phyloP scores from a whole-genome alignment of 2,329 filamentous ascomycete genomes.

The Dothistroma pini region DNA sequence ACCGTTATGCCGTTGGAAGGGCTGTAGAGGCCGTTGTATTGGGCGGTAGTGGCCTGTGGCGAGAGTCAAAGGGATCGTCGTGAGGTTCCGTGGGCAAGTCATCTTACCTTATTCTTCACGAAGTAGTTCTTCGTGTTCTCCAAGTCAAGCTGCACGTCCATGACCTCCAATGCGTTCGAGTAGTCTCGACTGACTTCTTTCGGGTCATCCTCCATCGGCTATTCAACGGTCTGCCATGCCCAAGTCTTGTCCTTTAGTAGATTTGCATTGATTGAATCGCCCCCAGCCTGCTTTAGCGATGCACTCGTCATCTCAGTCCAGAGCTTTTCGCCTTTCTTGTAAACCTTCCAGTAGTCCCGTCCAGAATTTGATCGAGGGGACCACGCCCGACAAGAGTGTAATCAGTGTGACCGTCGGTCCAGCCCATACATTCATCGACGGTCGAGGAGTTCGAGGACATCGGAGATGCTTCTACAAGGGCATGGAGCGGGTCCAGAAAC shows the following conservation, averaged over 20 bases:
- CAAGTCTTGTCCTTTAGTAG: background rate
- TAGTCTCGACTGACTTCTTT: too few species aligned
- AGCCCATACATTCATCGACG: background rate
- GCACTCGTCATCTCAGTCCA: background rate
- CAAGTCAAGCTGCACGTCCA: too few species aligned
- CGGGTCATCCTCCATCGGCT: background rate
- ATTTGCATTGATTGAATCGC: background rate
- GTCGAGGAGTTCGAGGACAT: background rate
- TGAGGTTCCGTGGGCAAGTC: background rate
- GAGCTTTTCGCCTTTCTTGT: background rate
- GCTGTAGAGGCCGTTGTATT: background rate
- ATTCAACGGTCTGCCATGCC: background rate
- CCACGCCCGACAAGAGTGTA: background rate
- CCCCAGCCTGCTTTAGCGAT: background rate
- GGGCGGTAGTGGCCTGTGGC: background rate
- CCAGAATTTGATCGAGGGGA: background rate
- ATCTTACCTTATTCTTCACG: background rate
- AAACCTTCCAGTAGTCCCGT: background rate
- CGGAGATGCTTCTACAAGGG: background rate
- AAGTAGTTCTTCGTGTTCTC: background rate
- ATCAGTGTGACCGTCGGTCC: background rate
- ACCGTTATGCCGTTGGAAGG: background rate
- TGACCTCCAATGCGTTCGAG: too few species aligned
- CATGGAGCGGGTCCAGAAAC: background rate
- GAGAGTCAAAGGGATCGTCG: background rate